phyloP scores from a whole-genome alignment of 768 basidiomycete species.

The Tylopilus sp. region DNA sequence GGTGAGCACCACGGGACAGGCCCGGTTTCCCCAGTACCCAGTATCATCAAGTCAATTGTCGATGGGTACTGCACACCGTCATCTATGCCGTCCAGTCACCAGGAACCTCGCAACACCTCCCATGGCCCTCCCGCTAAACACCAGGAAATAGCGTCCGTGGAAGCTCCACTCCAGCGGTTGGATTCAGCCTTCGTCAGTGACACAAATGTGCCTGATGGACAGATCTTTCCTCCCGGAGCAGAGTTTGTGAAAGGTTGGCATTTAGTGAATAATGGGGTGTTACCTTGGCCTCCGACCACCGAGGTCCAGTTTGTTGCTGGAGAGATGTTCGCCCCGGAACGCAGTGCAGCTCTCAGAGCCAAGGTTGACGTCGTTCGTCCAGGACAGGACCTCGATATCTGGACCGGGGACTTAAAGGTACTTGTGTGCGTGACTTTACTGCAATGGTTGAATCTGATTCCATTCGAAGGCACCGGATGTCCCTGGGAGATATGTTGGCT shows the following conservation, averaged over 20 bases:
- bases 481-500: slow-evolving; percentile 70
- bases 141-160: neutral
- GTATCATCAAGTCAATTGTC: slow-evolving; percentile 26
- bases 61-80: slow-evolving; percentile 28
- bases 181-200: slow-evolving; percentile 61
- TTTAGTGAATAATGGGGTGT: slow-evolving; percentile 60
- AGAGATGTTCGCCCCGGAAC: slow-evolving; percentile 46
- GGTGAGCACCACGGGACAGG: neutral
- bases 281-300: slow-evolving; percentile 67
- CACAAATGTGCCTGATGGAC: slow-evolving; percentile 71
- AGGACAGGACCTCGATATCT: slow-evolving; percentile 60
- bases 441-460: slow-evolving; percentile 1
- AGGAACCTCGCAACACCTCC: neutral
- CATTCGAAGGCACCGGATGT: slow-evolving; percentile 60
- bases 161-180: slow-evolving; percentile 21
- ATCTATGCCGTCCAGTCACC: slow-evolving; percentile 1
- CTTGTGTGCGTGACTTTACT: slow-evolving; percentile 13
- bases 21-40: slow-evolving; percentile 3
- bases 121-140: neutral
- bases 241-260: slow-evolving; percentile 86
- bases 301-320: slow-evolving; percentile 71
- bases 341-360: slow-evolving; percentile 30
- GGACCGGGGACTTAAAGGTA: slow-evolving; percentile 76
- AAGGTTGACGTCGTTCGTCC: slow-evolving; percentile 54
- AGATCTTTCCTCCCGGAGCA: slow-evolving; percentile 76